Conservation (phyloP, 305 asterid genomes). For the Striga hermonthica region DNA sequence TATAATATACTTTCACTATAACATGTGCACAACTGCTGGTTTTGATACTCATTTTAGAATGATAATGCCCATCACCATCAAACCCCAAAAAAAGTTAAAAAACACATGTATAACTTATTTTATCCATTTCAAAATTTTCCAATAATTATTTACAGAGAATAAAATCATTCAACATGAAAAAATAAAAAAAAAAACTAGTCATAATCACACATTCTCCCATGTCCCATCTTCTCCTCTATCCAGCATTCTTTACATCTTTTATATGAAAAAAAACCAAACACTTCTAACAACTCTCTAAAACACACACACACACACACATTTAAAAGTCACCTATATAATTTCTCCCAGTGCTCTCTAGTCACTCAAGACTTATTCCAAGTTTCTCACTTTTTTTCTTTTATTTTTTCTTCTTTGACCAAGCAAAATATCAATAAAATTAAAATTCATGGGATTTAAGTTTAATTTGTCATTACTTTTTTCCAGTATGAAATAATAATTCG, state of each 20-base stretch:
- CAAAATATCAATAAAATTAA: background rate
- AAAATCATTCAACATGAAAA: conserved; percentile 45
- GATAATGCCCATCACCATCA: conserved; percentile 70
- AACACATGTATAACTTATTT: background rate
- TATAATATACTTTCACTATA: conserved; percentile 22
- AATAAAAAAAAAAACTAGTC: conserved; percentile 29
- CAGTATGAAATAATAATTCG: too few relatives aligned
- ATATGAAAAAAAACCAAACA: conserved; percentile 48
- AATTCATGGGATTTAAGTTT: conserved; percentile 31
- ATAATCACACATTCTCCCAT: conserved; percentile 44
- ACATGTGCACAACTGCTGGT: conserved; percentile 20
- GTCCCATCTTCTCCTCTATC: conserved; percentile 35
- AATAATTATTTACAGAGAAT: conserved; percentile 30
- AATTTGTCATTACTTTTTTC: too few relatives aligned
- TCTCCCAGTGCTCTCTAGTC: conserved; percentile 12
- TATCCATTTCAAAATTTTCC: conserved; percentile 15
- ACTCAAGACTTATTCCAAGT: conserved; percentile 11
- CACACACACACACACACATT: conserved; percentile 25
- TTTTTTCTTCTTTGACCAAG: background rate
- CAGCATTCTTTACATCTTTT: conserved; percentile 42
- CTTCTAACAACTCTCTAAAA: conserved; percentile 41
- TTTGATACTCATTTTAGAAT: conserved; percentile 67
- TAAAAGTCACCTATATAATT: conserved; percentile 30
- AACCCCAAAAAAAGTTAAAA: conserved; percentile 29
- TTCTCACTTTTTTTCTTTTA: background rate